These are phyloP conservation scores for Plasmodium relictum DNA, from an alignment of 169 alveolate species.

Conservation along the genomic window DNA sequence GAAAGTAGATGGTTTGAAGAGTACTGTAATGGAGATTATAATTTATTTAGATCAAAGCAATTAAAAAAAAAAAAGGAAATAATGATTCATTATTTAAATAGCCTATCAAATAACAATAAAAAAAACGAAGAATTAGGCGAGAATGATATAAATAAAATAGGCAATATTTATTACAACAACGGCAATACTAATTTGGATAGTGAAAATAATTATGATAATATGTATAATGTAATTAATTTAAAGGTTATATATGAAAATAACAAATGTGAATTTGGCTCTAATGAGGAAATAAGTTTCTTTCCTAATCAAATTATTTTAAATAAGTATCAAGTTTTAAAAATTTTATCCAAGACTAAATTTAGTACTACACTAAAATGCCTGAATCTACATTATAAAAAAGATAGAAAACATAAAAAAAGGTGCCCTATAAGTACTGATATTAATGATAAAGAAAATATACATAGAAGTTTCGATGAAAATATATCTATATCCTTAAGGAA, in stretches of 20 bases:
- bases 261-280: slow-evolving; percentile 92
- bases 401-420: background rate
- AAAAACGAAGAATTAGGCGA: slow-evolving; percentile 1
- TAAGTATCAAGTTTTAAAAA: slow-evolving; percentile 90
- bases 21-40: slow-evolving; percentile 75
- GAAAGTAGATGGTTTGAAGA: slow-evolving; percentile 62
- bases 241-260: slow-evolving; percentile 93
- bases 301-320: slow-evolving; percentile 91
- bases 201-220: slow-evolving; percentile 45
- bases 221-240: slow-evolving; percentile 89
- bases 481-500: background rate
- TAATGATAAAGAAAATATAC: background rate
- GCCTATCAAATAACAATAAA: background rate
- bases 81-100: background rate
- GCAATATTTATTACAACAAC: background rate
- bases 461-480: background rate
- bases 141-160: background rate
- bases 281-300: slow-evolving; percentile 91
- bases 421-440: background rate
- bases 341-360: slow-evolving; percentile 91
- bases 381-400: slow-evolving; percentile 83
- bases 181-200: background rate
- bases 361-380: slow-evolving; percentile 91
- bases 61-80: slow-evolving; percentile 42
- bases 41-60: slow-evolving; percentile 63